These are phyloP conservation scores for Gonium pectorale DNA, from an alignment of 139 green algal species.

Conservation along the genomic window DNA sequence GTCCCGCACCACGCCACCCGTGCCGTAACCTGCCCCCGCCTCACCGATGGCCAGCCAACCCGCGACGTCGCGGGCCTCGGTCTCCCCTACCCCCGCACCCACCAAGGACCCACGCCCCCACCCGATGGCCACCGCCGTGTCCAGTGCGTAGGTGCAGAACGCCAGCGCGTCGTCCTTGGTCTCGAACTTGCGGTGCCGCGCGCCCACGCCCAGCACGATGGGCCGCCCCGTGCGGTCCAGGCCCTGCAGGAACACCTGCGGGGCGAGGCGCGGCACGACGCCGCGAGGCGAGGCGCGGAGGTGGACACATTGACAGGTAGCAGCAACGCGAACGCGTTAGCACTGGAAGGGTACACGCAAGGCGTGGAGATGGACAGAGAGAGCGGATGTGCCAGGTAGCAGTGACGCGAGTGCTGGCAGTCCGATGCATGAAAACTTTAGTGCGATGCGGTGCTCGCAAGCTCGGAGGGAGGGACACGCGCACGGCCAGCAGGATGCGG, in stretches of 20 bases:
- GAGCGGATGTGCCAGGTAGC: too few relatives aligned
- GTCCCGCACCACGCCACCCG: too few relatives aligned
- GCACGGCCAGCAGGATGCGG: too few relatives aligned
- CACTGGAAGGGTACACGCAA: not conserved
- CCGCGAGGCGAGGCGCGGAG: not conserved
- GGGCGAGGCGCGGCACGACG: not conserved
- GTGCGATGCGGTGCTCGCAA: too few relatives aligned
- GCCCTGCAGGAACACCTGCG: conserved; percentile 44
- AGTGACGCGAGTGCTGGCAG: too few relatives aligned
- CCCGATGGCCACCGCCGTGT: conserved; percentile 33
- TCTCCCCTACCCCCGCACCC: too few relatives aligned
- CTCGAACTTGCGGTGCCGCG: conserved; percentile 32
- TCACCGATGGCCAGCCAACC: too few relatives aligned
- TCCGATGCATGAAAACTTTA: too few relatives aligned
- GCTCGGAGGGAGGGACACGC: too few relatives aligned
- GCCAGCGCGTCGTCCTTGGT: conserved; percentile 36
- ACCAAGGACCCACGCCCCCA: not conserved
- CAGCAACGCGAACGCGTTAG: not conserved
- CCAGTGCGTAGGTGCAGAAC: conserved; percentile 44
- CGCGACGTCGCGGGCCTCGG: too few relatives aligned
- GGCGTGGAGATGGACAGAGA: not conserved
- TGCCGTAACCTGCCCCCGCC: too few relatives aligned
- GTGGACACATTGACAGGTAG: too few relatives aligned
- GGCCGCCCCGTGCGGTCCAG: conserved; percentile 35
- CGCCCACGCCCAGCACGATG: conserved; percentile 41